Evolutionary conservation across 345 rosid species (phyloP).

Genomic region (Acer negundo): DNA sequence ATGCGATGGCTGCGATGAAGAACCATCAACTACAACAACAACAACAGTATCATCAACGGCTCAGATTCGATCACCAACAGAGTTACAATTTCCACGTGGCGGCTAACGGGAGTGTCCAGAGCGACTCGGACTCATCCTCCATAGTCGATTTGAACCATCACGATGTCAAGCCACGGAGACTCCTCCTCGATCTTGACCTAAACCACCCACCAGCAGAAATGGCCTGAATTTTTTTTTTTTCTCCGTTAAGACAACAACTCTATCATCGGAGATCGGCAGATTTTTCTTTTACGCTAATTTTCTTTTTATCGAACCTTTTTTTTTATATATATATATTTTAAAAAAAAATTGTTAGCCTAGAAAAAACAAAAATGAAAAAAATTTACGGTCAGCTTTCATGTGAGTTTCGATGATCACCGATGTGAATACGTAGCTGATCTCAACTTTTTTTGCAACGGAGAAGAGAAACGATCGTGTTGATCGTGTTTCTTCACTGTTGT

Average conservation of each 20-base stretch:
- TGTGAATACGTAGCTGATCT: constrained; percentile 33
- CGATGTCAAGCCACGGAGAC: constrained; percentile 26
- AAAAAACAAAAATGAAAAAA: constrained; percentile 5
- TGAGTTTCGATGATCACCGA: constrained; percentile 17
- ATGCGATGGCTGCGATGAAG: constrained; percentile 29
- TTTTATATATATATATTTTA: neutral
- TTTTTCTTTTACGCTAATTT: constrained; percentile 2
- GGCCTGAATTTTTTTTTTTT: constrained; percentile 30
- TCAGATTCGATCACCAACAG: constrained; percentile 28
- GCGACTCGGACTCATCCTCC: constrained; percentile 70
- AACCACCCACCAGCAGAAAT: constrained; percentile 58
- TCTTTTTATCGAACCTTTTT: neutral
- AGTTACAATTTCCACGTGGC: constrained; percentile 17
- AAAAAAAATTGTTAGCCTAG: neutral
- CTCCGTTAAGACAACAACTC: neutral
- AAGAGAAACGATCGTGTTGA: neutral
- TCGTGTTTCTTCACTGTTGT: constrained; percentile 28
- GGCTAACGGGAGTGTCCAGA: constrained; percentile 33
- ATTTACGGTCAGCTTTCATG: constrained; percentile 15
- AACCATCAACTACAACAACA: constrained; percentile 10
- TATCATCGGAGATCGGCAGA: neutral
- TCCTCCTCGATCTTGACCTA: constrained; percentile 66
- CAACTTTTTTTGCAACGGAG: constrained; percentile 38
- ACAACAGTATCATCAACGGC: constrained; percentile 29
- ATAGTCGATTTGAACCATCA: constrained; percentile 41